Base-by-base conservation (phyloP, 2,329 filamentous ascomycete genomes). In the Fusarium fracticaudum region DNA sequence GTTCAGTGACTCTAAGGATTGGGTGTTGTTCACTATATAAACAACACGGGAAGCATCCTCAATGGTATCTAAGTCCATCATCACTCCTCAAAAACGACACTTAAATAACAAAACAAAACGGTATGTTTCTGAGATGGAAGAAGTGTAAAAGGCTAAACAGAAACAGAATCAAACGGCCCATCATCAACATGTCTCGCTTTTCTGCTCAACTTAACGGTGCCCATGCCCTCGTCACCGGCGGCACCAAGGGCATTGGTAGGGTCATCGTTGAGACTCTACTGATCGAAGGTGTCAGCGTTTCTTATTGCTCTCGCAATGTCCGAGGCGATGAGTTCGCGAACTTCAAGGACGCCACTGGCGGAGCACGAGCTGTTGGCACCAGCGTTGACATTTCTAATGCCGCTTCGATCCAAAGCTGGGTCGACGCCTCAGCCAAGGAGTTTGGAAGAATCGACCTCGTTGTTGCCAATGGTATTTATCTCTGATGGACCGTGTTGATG, bases 201-300 rank as follows among this genome's bases (percentile, higher is more conserved):
- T 68, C 33, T 43, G 65, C 24, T 35, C 75, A 40, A 69, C 76
- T 54, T 41, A 65, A 53, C 55, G 35, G 64, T 37, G 17, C 33
- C 2, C 26, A 47, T 18, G 47, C 24, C 26, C 12, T 29, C 17
- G 29, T 44, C 6, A 38, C 38, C 3, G 33, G 78, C 13, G 78
- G 78, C 1, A 71, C 67, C 10, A 79, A 79, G 33, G 78, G 78
- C 6, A 76, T 79, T n/a, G 78, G 78, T 1, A 76, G 51, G 43
- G 73, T 65, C 5, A 74, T 77, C 3, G 75, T 74, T 1, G 66
- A 79, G 38, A 38, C 41, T 3, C 73, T 79, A 15, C 68, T 79
- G 20, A 17, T 26, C 47, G n/a, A 78, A 78, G 37, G 78, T 11
- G 78, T 76, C 18, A 78, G 79, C 26, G 78, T 79, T 8, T 79